These are phyloP conservation scores for Tetrahymena elliotti DNA, from an alignment of 73 alveolate species.

Conservation along the genomic window DNA sequence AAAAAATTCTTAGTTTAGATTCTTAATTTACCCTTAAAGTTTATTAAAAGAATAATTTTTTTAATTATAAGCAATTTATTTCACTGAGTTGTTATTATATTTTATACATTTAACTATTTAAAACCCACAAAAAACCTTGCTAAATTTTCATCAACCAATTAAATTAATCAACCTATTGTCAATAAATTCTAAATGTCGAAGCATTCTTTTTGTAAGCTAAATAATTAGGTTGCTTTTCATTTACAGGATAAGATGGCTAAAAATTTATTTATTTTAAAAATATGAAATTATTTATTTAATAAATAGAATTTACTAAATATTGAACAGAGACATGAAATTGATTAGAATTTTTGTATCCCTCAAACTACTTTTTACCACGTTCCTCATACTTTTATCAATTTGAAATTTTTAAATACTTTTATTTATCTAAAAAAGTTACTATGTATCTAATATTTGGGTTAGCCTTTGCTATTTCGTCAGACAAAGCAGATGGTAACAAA, in stretches of 20 bases:
- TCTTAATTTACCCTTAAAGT: too few relatives aligned
- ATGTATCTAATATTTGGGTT: not conserved
- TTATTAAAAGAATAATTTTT: too few relatives aligned
- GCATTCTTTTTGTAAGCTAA: not conserved
- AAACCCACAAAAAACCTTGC: not conserved
- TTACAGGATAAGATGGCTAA: not conserved
- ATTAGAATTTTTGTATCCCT: not conserved
- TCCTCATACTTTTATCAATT: not conserved
- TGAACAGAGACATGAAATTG: not conserved
- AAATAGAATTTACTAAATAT: not conserved
- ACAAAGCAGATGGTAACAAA: not conserved
- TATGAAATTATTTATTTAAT: not conserved
- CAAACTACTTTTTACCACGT: not conserved
- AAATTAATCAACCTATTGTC: too few relatives aligned
- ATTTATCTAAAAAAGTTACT: not conserved
- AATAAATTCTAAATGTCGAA: not conserved
- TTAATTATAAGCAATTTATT: too few relatives aligned
- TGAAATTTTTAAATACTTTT: not conserved
- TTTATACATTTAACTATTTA: not conserved
- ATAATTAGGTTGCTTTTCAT: not conserved
- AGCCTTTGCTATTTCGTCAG: not conserved
- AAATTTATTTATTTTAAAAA: too few relatives aligned
- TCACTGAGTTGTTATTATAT: too few relatives aligned
- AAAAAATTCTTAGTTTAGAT: too few relatives aligned
- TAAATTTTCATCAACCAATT: not conserved